Percentiles rank a stretch among this genome's conserved stretches.
phyloP scores from a whole-genome alignment of 139 green algal genomes.

The Chlorella sp. region DNA sequence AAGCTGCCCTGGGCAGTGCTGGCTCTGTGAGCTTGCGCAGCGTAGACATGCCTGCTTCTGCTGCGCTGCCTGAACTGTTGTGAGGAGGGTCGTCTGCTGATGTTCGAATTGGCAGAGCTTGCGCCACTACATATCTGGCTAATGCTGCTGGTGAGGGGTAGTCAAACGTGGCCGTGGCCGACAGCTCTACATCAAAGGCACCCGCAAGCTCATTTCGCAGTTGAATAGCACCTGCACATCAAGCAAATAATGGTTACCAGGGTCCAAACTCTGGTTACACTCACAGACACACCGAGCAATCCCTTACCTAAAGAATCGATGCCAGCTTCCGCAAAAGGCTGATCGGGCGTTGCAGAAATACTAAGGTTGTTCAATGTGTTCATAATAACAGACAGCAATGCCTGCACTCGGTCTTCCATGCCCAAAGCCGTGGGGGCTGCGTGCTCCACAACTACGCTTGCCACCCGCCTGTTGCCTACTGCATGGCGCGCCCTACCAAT shows the following conservation, averaged over 20 bases:
- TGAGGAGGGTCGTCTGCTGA: too few relatives aligned
- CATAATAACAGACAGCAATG: not conserved
- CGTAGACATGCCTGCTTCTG: too few relatives aligned
- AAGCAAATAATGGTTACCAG: not conserved
- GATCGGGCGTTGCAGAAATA: not conserved
- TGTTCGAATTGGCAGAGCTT: too few relatives aligned
- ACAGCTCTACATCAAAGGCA: constrained; percentile 50
- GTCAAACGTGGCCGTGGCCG: constrained; percentile 55
- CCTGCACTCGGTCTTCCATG: not conserved
- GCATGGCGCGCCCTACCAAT: too few relatives aligned
- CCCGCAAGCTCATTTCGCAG: constrained; percentile 40
- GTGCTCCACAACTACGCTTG: not conserved
- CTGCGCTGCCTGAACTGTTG: too few relatives aligned
- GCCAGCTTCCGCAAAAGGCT: constrained; percentile 64
- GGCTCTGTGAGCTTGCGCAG: too few relatives aligned
- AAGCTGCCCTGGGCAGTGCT: too few relatives aligned
- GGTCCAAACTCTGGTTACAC: not conserved
- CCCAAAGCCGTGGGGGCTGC: not conserved
- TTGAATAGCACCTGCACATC: constrained; percentile 7
- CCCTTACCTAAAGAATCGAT: constrained; percentile 62
- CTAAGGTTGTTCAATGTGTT: not conserved
- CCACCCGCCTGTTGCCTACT: not conserved
- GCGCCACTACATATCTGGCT: constrained; percentile 27
- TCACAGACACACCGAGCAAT: too few relatives aligned
- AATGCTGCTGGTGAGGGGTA: constrained; percentile 52